These are phyloP conservation scores for Vigna nakashimae DNA, from an alignment of 306 rosid species.

Conservation along the genomic window DNA sequence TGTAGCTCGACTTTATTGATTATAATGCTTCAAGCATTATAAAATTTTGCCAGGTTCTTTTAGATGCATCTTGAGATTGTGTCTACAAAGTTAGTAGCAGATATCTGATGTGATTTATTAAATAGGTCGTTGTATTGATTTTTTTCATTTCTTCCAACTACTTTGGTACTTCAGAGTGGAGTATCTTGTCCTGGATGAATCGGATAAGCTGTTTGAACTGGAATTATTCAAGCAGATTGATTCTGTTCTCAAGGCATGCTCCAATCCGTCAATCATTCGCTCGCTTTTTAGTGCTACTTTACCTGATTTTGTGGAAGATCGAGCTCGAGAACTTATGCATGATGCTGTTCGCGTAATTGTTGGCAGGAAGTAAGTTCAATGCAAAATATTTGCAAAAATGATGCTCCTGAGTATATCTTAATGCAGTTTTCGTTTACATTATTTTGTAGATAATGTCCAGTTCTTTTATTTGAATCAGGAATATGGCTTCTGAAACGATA, in stretches of 20 bases:
- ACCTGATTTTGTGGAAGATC: slow-evolving; percentile 94
- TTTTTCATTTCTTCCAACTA: slow-evolving; percentile 33
- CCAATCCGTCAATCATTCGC: slow-evolving; percentile 85
- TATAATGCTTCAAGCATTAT: too few species aligned
- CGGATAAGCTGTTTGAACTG: slow-evolving; percentile 96
- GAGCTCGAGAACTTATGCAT: slow-evolving; percentile 94
- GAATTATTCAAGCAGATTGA: slow-evolving; percentile 85
- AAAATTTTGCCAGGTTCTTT: slow-evolving; percentile 21
- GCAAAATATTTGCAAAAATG: slow-evolving; percentile 28
- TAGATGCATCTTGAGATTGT: slow-evolving; percentile 5
- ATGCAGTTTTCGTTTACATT: slow-evolving; percentile 12
- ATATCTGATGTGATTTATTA: slow-evolving; percentile 14
- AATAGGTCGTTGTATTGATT: slow-evolving; percentile 28
- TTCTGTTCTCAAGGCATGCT: slow-evolving; percentile 83
- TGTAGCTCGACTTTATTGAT: slow-evolving; percentile 19
- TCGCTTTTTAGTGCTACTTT: slow-evolving; percentile 94
- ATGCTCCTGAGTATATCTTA: slow-evolving; percentile 14
- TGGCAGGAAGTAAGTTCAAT: slow-evolving; percentile 85
- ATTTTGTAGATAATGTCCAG: slow-evolving; percentile 28
- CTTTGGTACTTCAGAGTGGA: slow-evolving; percentile 71
- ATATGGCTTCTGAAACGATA: slow-evolving; percentile 87
- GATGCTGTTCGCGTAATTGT: slow-evolving; percentile 94
- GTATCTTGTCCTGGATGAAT: slow-evolving; percentile 93
- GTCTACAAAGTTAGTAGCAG: slow-evolving; percentile 4
- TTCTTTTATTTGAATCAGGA: slow-evolving; percentile 63